Conservation (phyloP, 495 filamentous ascomycete genomes). For the Penicillium taxi region DNA sequence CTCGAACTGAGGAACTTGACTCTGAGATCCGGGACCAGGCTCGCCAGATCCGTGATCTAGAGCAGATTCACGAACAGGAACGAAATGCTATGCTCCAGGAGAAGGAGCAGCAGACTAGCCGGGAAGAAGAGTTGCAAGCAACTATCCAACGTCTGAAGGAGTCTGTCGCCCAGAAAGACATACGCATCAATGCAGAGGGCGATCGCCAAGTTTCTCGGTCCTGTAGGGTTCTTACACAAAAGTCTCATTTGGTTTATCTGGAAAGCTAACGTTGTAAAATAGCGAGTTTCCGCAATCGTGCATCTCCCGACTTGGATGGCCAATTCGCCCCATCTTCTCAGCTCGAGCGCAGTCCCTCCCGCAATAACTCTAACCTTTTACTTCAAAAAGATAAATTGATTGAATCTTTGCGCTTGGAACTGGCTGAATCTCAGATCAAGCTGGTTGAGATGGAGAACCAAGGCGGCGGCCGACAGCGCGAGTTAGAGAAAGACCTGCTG, state of each 20-base stretch:
- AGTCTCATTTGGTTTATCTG: not conserved
- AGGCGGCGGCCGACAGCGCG: constrained; percentile 73
- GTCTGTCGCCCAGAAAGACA: constrained; percentile 62
- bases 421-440: constrained; percentile 93
- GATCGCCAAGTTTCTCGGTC: constrained; percentile 59
- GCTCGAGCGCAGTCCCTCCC: constrained; percentile 69
- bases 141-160: constrained; percentile 89
- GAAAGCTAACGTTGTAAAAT: constrained; percentile 25
- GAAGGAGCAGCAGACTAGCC: constrained; percentile 74
- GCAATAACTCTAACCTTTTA: constrained; percentile 77
- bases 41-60: constrained; percentile 78
- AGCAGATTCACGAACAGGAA: constrained; percentile 83
- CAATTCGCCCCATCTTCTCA: constrained; percentile 86
- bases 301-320: constrained; percentile 46
- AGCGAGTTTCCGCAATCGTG: constrained; percentile 48
- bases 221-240: constrained; percentile 51
- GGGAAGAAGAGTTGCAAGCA: constrained; percentile 81
- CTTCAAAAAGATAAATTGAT: constrained; percentile 95
- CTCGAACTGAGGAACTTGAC: constrained; percentile 67
- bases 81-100: constrained; percentile 80
- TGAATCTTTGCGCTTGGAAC: constrained; percentile 80
- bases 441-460: constrained; percentile 89
- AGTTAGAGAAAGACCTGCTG: constrained; percentile 79
- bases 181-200: constrained; percentile 51
- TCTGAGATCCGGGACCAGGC: constrained; percentile 71